These are phyloP conservation scores for Orbilia oligospora DNA, from an alignment of 2,329 filamentous ascomycete species.

Conservation along the genomic window DNA sequence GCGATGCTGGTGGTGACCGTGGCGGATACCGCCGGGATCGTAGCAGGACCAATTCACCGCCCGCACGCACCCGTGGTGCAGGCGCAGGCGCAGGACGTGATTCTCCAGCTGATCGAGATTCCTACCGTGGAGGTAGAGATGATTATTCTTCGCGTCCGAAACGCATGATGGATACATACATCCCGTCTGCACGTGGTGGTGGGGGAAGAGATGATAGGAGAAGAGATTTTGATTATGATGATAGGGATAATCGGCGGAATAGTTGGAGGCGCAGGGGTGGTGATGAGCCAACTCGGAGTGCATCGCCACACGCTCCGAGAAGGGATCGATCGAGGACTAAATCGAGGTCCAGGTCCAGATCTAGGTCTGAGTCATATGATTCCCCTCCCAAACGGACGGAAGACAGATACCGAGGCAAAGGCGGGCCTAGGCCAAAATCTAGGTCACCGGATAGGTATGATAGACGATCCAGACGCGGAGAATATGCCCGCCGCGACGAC, in stretches of 20 bases:
- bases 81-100: slow-evolving; percentile 64
- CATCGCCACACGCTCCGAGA: slow-evolving; percentile 58
- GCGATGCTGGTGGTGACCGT: slow-evolving; percentile 64
- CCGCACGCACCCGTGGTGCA: slow-evolving; percentile 67
- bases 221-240: slow-evolving; percentile 65
- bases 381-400: slow-evolving; percentile 65
- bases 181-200: slow-evolving; percentile 65
- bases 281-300: slow-evolving; percentile 64
- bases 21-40: slow-evolving; percentile 65
- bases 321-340: slow-evolving; percentile 39
- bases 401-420: slow-evolving; percentile 63
- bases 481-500: slow-evolving; percentile 49
- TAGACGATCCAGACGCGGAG: slow-evolving; percentile 40
- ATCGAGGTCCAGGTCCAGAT: slow-evolving; percentile 65
- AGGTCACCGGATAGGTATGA: slow-evolving; percentile 51
- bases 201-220: slow-evolving; percentile 60
- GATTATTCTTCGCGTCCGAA: slow-evolving; percentile 65
- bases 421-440: slow-evolving; percentile 63
- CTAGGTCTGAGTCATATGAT: slow-evolving; percentile 63
- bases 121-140: slow-evolving; percentile 67
- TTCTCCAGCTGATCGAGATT: slow-evolving; percentile 66
- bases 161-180: slow-evolving; percentile 64
- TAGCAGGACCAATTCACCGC: slow-evolving; percentile 69
- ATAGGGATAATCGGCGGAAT: slow-evolving; percentile 60
- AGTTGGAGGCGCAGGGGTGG: slow-evolving; percentile 65